Evolutionary conservation across 768 basidiomycete genomes (phyloP).

Genomic region (Lactifluus rugatus): DNA sequence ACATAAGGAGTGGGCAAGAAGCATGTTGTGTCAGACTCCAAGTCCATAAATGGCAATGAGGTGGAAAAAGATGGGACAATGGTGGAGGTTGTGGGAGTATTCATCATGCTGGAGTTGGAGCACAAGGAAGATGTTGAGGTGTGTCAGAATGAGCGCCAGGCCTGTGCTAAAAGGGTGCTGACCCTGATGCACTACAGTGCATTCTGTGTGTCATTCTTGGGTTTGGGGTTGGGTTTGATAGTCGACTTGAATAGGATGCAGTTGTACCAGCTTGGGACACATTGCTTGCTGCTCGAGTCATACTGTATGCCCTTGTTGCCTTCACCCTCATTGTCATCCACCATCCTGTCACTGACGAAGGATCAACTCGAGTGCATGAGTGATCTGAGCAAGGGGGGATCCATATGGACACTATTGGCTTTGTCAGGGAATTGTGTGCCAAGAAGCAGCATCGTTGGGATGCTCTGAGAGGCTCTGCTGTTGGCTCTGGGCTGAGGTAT

Average conservation of each 20-base stretch:
- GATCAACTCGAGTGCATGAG: constrained; percentile 7
- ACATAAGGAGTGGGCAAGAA: constrained; percentile 2
- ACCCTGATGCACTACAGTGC: constrained; percentile 24
- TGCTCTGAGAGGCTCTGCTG: neutral
- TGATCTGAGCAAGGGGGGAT: neutral
- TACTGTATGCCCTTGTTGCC: constrained; percentile 62
- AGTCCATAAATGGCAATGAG: neutral
- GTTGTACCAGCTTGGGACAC: constrained; percentile 87
- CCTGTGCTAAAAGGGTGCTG: constrained; percentile 17
- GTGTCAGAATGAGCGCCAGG: constrained; percentile 18
- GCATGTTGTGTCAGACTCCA: neutral
- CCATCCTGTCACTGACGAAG: constrained; percentile 26
- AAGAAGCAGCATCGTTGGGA: constrained; percentile 13
- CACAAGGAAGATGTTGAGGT: constrained; percentile 9
- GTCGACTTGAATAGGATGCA: constrained; percentile 78
- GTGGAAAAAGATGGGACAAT: neutral
- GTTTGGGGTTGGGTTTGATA: constrained; percentile 37
- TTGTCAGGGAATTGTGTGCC: neutral
- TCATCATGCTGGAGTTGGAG: neutral
- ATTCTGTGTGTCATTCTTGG: constrained; percentile 31
- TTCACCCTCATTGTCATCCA: constrained; percentile 26
- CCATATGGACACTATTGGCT: neutral
- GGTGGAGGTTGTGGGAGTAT: neutral
- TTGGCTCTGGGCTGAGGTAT: neutral
- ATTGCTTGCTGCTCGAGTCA: constrained; percentile 70